These are phyloP conservation scores for Epichloe sylvatica DNA, from an alignment of 2,329 filamentous ascomycete genomes.

Conservation along the genomic window DNA sequence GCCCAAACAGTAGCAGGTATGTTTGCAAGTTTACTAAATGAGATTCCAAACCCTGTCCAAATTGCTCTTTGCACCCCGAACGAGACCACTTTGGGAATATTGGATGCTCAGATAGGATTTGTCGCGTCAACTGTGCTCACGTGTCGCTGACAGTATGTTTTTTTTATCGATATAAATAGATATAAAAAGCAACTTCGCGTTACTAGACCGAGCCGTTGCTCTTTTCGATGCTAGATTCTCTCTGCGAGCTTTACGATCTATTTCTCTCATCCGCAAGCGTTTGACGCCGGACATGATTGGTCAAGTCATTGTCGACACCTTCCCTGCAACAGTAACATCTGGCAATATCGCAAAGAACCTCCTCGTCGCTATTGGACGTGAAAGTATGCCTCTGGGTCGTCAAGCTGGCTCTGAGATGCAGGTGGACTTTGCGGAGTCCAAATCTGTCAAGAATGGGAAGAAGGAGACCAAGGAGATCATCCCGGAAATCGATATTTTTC, in stretches of 20 bases:
- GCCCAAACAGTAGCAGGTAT: constrained; percentile 47
- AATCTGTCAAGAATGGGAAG: constrained; percentile 43
- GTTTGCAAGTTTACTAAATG: constrained; percentile 7
- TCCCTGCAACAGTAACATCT: constrained; percentile 46
- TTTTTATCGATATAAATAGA: constrained; percentile 37
- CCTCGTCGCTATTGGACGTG: constrained; percentile 53
- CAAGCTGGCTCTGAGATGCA: constrained; percentile 55
- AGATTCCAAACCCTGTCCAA: no score
- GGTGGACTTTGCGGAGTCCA: constrained; percentile 46
- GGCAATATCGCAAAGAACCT: constrained; percentile 56
- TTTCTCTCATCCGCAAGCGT: constrained; percentile 89
- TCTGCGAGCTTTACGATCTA: constrained; percentile 82
- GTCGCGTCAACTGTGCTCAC: background rate
- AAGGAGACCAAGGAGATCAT: constrained; percentile 63
- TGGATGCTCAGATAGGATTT: no score
- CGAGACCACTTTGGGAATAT: background rate
- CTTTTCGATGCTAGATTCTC: constrained; percentile 94
- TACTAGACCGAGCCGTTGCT: constrained; percentile 81
- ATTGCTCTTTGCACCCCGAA: background rate
- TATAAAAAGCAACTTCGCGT: constrained; percentile 84
- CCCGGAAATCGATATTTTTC: constrained; percentile 78
- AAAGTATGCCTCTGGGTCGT: constrained; percentile 48
- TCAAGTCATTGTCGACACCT: constrained; percentile 69
- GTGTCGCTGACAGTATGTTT: constrained; percentile 7
- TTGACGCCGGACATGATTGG: constrained; percentile 69